Percentiles rank a stretch among this genome's conserved stretches.
Evolutionary conservation across 257 asterid genomes (phyloP).

Genomic region (Rehmannia glutinosa): DNA sequence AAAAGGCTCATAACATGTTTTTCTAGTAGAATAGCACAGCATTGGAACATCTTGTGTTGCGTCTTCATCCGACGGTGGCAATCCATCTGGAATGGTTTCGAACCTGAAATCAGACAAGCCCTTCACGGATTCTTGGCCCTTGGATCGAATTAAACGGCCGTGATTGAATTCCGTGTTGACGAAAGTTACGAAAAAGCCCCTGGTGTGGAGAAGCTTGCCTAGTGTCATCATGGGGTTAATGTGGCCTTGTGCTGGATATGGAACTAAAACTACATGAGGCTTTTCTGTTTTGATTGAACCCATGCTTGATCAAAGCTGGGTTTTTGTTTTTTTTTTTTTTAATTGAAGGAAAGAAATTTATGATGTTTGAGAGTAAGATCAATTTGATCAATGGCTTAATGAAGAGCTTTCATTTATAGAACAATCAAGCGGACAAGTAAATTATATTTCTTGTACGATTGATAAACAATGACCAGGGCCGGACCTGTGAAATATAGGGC

Average conservation of each 20-base stretch:
- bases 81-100: constrained; percentile 55
- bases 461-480: too few species aligned
- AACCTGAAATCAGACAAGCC: constrained; percentile 36
- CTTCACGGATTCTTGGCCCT: constrained; percentile 25
- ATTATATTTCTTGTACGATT: too few species aligned
- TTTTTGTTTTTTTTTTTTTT: too few species aligned
- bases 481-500: too few species aligned
- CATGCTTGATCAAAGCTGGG: too few species aligned
- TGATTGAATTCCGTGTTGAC: too few species aligned
- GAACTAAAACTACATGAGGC: constrained; percentile 51
- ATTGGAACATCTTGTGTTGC: constrained; percentile 42
- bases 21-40: constrained; percentile 25
- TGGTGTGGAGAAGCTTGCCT: constrained; percentile 42
- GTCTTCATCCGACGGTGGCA: constrained; percentile 36
- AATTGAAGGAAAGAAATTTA: too few species aligned
- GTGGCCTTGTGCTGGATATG: constrained; percentile 58
- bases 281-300: background rate
- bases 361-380: too few species aligned
- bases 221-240: constrained; percentile 50
- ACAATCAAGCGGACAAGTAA: too few species aligned
- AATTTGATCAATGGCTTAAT: too few species aligned
- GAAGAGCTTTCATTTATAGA: too few species aligned
- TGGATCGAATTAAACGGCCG: constrained; percentile 35
- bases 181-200: constrained; percentile 49
- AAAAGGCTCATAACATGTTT: constrained; percentile 37